Base-by-base conservation (phyloP, 2,329 filamentous ascomycete genomes). In the Pseudofabraea citricarpa region DNA sequence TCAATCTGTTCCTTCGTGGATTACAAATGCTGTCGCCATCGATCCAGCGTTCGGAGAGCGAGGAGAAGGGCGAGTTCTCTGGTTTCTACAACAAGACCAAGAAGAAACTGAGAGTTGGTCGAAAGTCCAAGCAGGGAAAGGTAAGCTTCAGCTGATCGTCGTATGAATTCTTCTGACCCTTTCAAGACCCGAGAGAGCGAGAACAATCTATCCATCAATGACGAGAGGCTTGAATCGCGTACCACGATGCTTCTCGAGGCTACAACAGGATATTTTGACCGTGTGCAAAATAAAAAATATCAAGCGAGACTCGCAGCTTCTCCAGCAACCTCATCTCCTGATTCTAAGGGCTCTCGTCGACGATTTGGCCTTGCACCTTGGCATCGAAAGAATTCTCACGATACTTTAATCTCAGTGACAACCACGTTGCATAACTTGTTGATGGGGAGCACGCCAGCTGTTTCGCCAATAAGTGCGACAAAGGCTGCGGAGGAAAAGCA, bases 361-460 rank as follows among this genome's bases (percentile, higher is more conserved):
- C 36, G 37, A 24, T 55, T 59, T 33, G 59, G 58, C 7, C 41
- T 59, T 22, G 57, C 59, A 19, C 59, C 59, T n/a, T 62, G 59
- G 59, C 58, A 61, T 39, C 55, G 55, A 12, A 52, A 42, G 33
- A 40, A 40, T 10, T 62, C 59, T 3, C 45, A 55, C 7, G 57
- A 56, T 21, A 58, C 57, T 4, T 22, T 59, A 3, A 16, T 54
- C 2, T 61, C 55, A 12, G 48, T 48, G 6, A 53, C 60, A 20
- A 61, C 56, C 22, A 62, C 60, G 6, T 42, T 63, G 15, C 52
- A 51, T 21, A 51, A 51, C 23, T 18, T 63, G 7, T 29, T 63
- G 15, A 53, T 58, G 37, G 59, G 60, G 2, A 54, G 51, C 23
- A 50, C 57, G 3, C 60, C 60, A 16, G 10, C 26, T 24, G 45